Conservation (phyloP, 768 basidiomycete species). For the Agrocybe chaxingu region DNA sequence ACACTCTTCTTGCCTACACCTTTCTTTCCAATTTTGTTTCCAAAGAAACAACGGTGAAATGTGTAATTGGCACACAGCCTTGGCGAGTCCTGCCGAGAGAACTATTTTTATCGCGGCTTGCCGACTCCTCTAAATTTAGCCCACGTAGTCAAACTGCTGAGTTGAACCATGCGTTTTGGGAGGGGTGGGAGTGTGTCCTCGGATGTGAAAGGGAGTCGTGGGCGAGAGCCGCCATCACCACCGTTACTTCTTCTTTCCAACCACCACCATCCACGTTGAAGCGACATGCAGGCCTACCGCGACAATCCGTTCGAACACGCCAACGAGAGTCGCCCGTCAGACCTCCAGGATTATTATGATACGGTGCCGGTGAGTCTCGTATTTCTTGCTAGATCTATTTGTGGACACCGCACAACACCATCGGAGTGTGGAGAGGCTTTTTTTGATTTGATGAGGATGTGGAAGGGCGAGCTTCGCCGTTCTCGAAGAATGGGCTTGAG, state of each 20-base stretch:
- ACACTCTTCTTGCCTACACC: too few species aligned
- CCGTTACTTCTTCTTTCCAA: slow-evolving; percentile 1
- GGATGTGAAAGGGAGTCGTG: too few species aligned
- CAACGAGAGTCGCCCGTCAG: background rate
- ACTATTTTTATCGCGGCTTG: too few species aligned
- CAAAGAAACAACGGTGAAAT: too few species aligned
- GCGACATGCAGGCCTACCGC: slow-evolving; percentile 17
- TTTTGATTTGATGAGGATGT: background rate
- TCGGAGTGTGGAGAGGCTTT: background rate
- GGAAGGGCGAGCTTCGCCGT: too few species aligned
- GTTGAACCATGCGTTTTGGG: too few species aligned
- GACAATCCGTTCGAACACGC: slow-evolving; percentile 19
- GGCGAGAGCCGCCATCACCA: background rate
- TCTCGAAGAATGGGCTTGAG: background rate
- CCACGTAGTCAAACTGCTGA: too few species aligned
- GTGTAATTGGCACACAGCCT: too few species aligned
- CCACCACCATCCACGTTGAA: background rate
- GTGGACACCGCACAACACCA: background rate
- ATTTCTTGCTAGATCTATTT: background rate
- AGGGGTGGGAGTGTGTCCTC: too few species aligned
- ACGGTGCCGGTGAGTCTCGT: slow-evolving; percentile 11
- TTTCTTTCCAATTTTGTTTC: too few species aligned
- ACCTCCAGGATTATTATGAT: slow-evolving; percentile 15
- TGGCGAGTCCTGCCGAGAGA: too few species aligned
- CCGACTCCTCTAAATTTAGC: too few species aligned